Conservation (phyloP, 2,329 filamentous ascomycete species). For the Aspergillus tanneri region DNA sequence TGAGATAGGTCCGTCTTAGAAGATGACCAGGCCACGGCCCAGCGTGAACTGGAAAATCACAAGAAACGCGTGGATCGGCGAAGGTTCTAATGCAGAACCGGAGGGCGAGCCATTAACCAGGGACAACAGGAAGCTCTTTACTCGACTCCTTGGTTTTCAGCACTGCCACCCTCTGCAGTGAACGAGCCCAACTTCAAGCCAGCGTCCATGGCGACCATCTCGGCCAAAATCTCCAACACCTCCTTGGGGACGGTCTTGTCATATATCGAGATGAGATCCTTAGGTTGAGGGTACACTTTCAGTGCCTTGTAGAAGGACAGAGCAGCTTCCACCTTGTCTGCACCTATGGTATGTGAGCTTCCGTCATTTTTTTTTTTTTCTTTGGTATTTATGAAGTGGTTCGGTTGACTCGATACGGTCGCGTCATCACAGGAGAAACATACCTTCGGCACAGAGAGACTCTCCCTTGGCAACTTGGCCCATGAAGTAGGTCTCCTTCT, state of each 20-base stretch:
- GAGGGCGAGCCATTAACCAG: slow-evolving; percentile 12
- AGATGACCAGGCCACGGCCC: slow-evolving; percentile 24
- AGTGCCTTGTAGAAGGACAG: slow-evolving; percentile 97
- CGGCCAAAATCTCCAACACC: slow-evolving; percentile 90
- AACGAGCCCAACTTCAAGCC: slow-evolving; percentile 62
- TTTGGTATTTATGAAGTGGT: neutral
- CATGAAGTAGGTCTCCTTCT: slow-evolving; percentile 96
- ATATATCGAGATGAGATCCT: slow-evolving; percentile 93
- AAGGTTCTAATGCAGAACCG: slow-evolving; percentile 17
- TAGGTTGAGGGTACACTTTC: slow-evolving; percentile 94
- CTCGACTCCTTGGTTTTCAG: slow-evolving; percentile 40
- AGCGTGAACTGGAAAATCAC: slow-evolving; percentile 22
- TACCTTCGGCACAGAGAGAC: slow-evolving; percentile 77
- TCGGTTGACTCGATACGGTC: neutral
- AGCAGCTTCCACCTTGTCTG: slow-evolving; percentile 70
- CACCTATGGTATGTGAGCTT: slow-evolving; percentile 30
- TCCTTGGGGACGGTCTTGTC: slow-evolving; percentile 98
- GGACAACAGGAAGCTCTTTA: slow-evolving; percentile 25
- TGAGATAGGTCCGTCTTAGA: slow-evolving; percentile 15
- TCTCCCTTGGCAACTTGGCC: slow-evolving; percentile 90
- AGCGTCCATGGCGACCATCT: slow-evolving; percentile 95
- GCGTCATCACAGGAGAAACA: slow-evolving; percentile 33
- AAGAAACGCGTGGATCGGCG: slow-evolving; percentile 15
- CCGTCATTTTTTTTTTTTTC: neutral
- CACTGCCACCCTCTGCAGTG: slow-evolving; percentile 33